A percentile compares a stretch with the other conserved stretches of the same genome.
phyloP scores from a whole-genome alignment of 2,329 filamentous ascomycete species.

The Cladosporium sp. region DNA sequence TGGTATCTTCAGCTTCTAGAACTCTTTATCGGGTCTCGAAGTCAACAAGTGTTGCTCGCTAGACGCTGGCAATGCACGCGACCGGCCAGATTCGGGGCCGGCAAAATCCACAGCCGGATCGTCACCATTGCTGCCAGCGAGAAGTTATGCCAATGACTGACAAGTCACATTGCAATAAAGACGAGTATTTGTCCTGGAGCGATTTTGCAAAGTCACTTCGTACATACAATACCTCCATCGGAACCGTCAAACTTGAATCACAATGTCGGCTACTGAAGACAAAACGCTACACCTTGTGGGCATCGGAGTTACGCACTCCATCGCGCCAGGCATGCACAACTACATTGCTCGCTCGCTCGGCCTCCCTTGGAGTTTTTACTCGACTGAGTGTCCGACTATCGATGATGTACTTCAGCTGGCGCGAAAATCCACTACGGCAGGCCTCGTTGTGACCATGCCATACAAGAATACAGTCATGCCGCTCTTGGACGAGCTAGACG shows the following conservation, averaged over 20 bases:
- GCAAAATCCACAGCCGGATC: no score
- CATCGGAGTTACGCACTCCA: conserved; percentile 39
- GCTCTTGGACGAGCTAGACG: conserved; percentile 36
- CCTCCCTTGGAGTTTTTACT: conserved; percentile 35
- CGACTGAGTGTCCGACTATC: conserved; percentile 29
- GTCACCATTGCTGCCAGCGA: no score
- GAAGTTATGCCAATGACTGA: no score
- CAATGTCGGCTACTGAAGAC: conserved; percentile 1
- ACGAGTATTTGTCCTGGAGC: no score
- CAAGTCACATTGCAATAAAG: not conserved
- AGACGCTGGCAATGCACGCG: not conserved
- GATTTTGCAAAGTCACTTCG: no score
- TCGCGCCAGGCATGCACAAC: conserved; percentile 40
- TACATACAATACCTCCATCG: no score
- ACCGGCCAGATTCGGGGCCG: no score
- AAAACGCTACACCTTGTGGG: conserved; percentile 35
- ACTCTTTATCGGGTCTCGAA: no score
- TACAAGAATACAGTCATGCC: conserved; percentile 38
- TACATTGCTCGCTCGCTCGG: conserved; percentile 34
- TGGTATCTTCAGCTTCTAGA: no score
- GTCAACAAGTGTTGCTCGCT: no score
- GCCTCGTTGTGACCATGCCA: conserved; percentile 40
- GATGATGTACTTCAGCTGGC: conserved; percentile 32
- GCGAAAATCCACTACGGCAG: conserved; percentile 27
- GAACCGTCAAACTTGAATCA: not conserved